These are phyloP conservation scores for Odonthalia washingtoniensis DNA, from an alignment of 31 red algal species.

Conservation along the genomic window DNA sequence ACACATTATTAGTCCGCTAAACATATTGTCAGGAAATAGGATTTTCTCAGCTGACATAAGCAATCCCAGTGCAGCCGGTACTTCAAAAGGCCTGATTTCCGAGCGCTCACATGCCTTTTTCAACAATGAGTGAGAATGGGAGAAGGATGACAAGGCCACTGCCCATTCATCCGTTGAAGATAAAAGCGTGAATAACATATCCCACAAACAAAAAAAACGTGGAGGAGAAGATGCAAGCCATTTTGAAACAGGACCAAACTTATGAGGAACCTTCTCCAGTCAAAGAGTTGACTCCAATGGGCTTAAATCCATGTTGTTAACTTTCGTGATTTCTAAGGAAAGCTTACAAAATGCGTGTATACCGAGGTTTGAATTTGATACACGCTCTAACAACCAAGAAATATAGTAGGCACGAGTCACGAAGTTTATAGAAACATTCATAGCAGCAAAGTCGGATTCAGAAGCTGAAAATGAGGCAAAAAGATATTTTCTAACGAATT, in stretches of 20 bases:
- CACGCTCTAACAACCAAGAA: constrained; percentile 29
- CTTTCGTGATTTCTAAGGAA: constrained; percentile 50
- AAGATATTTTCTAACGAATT: constrained; percentile 29
- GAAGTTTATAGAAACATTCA: constrained; percentile 22
- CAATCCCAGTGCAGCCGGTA: constrained; percentile 19
- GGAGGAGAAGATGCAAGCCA: constrained; percentile 36
- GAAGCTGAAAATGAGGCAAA: constrained; percentile 12
- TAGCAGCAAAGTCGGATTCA: neutral
- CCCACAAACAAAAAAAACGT: constrained; percentile 29
- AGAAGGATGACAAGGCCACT: constrained; percentile 62
- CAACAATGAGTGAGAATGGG: constrained; percentile 60
- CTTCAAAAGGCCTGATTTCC: constrained; percentile 28
- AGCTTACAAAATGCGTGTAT: constrained; percentile 68
- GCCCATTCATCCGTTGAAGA: constrained; percentile 64
- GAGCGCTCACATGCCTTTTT: constrained; percentile 58
- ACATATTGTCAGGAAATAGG: constrained; percentile 29
- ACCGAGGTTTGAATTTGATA: constrained; percentile 18
- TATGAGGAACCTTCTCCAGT: constrained; percentile 17
- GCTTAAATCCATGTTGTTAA: constrained; percentile 23
- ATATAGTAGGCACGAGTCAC: constrained; percentile 52
- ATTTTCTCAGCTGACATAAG: constrained; percentile 13
- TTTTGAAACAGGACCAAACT: constrained; percentile 30
- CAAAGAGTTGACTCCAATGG: constrained; percentile 16
- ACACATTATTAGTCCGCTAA: constrained; percentile 56
- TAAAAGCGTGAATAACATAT: constrained; percentile 45